phyloP scores from a whole-genome alignment of 1,139 yeast species.

The Oligophagozyma castellii region DNA sequence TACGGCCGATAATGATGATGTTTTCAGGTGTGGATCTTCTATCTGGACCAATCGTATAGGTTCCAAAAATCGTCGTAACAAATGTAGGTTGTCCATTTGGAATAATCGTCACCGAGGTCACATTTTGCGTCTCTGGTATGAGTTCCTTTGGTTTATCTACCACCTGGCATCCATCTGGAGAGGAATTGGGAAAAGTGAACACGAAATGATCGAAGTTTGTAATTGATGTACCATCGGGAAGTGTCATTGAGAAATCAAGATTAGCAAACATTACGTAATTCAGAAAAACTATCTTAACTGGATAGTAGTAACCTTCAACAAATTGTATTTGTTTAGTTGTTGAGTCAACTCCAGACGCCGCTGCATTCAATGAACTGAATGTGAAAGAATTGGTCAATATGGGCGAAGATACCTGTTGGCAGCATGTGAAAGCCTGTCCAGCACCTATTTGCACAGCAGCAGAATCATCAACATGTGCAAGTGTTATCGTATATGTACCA shows the following conservation, averaged over 20 bases:
- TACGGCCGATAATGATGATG: too few relatives aligned
- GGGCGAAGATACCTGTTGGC: conserved; percentile 8
- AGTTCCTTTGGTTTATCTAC: too few relatives aligned
- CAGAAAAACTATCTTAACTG: conserved; percentile 17
- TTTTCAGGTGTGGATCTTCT: neutral
- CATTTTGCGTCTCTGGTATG: too few relatives aligned
- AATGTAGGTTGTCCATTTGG: too few relatives aligned
- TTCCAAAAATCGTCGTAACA: too few relatives aligned
- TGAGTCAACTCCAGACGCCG: conserved; percentile 4
- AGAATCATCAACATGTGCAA: conserved; percentile 18
- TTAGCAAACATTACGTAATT: neutral
- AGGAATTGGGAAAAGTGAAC: too few relatives aligned
- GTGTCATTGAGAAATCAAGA: neutral
- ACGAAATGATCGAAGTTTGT: too few relatives aligned
- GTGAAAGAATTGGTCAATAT: conserved; percentile 2
- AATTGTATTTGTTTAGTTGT: conserved; percentile 2
- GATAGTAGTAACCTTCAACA: conserved; percentile 17
- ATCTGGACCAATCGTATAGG: conserved; percentile 1
- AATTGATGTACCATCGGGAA: neutral
- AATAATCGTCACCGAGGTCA: too few relatives aligned
- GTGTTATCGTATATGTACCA: conserved; percentile 18
- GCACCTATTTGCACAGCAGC: conserved; percentile 19
- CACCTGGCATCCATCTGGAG: too few relatives aligned
- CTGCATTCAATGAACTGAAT: conserved; percentile 4
- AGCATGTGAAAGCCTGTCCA: conserved; percentile 21